These are phyloP conservation scores for Trypanosoma conorhini DNA, from an alignment of 208 protist genomes.

Conservation along the genomic window DNA sequence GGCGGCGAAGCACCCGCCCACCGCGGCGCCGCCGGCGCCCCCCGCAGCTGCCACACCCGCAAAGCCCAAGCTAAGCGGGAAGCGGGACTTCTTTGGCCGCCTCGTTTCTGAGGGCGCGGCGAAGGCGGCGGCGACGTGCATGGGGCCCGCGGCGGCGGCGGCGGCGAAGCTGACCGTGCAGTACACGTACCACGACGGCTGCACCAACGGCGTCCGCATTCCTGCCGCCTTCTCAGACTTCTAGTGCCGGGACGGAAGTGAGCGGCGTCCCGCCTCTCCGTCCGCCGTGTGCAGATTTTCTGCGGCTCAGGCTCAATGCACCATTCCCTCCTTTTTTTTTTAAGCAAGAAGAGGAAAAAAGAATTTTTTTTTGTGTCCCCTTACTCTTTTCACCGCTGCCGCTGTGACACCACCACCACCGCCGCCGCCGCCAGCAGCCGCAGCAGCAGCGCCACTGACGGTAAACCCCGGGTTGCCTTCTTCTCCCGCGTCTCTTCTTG, in stretches of 20 bases:
- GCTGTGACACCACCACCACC: background rate
- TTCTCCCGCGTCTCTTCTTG: conserved; percentile 8
- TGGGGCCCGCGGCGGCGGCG: background rate
- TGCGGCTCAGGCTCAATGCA: background rate
- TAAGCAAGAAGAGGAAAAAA: too few relatives aligned
- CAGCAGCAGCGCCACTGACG: too few relatives aligned
- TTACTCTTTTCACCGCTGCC: background rate
- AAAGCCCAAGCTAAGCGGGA: conserved; percentile 3
- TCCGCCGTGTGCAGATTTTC: background rate
- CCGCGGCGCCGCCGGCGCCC: background rate
- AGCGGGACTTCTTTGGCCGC: conserved; percentile 75
- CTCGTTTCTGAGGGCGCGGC: conserved; percentile 29
- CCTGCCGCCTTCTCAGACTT: conserved; percentile 69
- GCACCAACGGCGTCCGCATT: conserved; percentile 84
- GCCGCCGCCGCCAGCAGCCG: too few relatives aligned
- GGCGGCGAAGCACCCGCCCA: background rate
- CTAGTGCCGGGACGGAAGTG: conserved; percentile 18
- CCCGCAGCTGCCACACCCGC: background rate
- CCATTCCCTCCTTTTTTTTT: conserved; percentile 1
- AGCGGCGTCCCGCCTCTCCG: background rate
- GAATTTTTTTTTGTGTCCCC: background rate
- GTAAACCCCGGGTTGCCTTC: background rate
- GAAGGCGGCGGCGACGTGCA: conserved; percentile 6
- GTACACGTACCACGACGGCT: conserved; percentile 82
- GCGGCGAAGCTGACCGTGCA: conserved; percentile 20